phyloP scores from a whole-genome alignment of 1,284 basidiomycete species.

The Xanthoconium separans region DNA sequence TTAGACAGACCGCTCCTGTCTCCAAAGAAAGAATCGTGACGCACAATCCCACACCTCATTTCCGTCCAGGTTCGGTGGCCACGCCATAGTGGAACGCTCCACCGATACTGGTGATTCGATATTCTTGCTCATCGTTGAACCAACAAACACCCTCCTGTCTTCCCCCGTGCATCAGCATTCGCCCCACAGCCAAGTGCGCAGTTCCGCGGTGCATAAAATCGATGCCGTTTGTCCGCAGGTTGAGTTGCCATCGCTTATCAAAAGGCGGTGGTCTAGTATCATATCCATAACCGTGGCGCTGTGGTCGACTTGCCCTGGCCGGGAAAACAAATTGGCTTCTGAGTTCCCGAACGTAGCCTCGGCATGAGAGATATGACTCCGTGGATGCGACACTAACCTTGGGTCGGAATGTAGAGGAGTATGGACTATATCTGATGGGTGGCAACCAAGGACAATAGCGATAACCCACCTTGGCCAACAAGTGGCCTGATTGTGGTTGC shows the following conservation, averaged over 20 bases:
- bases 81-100: slow-evolving; percentile 45
- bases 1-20: slow-evolving; percentile 16
- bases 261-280: slow-evolving; percentile 35
- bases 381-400: slow-evolving; percentile 7
- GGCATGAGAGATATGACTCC: not conserved
- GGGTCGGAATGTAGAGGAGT: not conserved
- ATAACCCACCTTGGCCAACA: slow-evolving; percentile 19
- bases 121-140: slow-evolving; percentile 21
- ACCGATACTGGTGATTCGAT: slow-evolving; percentile 38
- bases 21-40: slow-evolving; percentile 26
- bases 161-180: slow-evolving; percentile 39
- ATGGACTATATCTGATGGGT: slow-evolving; percentile 11
- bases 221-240: slow-evolving; percentile 8
- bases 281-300: slow-evolving; percentile 40
- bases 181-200: slow-evolving; percentile 28
- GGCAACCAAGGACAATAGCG: slow-evolving; percentile 17
- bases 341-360: not conserved
- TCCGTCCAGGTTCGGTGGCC: slow-evolving; percentile 35
- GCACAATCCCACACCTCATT: slow-evolving; percentile 23
- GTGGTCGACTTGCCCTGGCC: slow-evolving; percentile 24
- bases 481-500: slow-evolving; percentile 11
- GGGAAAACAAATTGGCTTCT: slow-evolving; percentile 7
- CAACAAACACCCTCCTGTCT: slow-evolving; percentile 20
- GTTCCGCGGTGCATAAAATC: slow-evolving; percentile 18
- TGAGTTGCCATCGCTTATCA: slow-evolving; percentile 8